Conservation (phyloP, 768 basidiomycete genomes). For the Arthromyces matolae region DNA sequence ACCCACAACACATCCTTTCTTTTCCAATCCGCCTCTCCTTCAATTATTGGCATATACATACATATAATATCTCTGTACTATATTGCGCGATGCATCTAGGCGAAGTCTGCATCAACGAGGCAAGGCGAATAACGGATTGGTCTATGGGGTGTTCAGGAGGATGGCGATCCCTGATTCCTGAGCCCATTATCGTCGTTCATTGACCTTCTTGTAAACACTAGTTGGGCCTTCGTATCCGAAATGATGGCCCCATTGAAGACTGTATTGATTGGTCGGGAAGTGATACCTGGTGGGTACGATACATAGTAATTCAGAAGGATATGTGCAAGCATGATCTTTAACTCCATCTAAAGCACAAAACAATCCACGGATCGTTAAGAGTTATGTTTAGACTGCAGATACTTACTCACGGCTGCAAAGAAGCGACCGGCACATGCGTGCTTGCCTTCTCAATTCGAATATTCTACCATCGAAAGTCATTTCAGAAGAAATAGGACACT, state of each 20-base stretch:
- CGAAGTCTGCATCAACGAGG: too few relatives aligned
- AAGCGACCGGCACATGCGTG: constrained; percentile 36
- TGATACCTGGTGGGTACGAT: constrained; percentile 22
- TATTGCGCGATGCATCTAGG: neutral
- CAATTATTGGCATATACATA: constrained; percentile 14
- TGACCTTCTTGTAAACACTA: constrained; percentile 26
- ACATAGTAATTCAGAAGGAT: constrained; percentile 34
- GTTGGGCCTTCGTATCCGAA: constrained; percentile 28
- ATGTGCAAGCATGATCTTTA: constrained; percentile 35
- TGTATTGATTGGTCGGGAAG: constrained; percentile 26
- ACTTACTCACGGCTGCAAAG: constrained; percentile 30
- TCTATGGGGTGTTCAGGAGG: too few relatives aligned
- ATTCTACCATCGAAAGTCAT: neutral
- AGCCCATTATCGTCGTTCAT: neutral
- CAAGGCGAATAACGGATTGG: too few relatives aligned
- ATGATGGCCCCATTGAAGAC: constrained; percentile 33
- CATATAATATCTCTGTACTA: too few relatives aligned
- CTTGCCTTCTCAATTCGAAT: constrained; percentile 19
- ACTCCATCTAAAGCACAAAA: constrained; percentile 34
- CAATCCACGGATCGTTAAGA: too few relatives aligned
- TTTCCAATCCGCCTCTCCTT: constrained; percentile 2
- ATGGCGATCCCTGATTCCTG: too few relatives aligned
- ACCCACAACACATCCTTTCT: constrained; percentile 14
- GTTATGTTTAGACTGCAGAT: neutral
- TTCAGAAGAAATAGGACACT: neutral